phyloP scores from a whole-genome alignment of 2,329 filamentous ascomycete genomes.

The Daldinia eschscholtzii region DNA sequence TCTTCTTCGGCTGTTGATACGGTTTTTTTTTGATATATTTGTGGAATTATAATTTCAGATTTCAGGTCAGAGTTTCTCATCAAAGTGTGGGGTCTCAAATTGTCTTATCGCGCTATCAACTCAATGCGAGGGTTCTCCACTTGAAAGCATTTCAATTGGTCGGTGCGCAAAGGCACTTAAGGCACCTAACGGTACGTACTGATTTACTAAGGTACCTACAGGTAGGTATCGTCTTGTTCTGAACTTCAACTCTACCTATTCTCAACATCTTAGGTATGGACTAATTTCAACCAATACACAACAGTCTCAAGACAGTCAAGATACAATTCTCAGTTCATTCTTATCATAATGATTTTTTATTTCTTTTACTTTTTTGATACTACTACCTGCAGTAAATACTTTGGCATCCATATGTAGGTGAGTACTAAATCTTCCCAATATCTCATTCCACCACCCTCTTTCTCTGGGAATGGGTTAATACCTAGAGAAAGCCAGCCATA shows the following conservation, averaged over 20 bases:
- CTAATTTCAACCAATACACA: not conserved
- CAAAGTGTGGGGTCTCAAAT: constrained; percentile 44
- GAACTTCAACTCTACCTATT: not conserved
- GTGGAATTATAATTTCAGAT: constrained; percentile 47
- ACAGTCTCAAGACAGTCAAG: not conserved
- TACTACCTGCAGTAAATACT: constrained; percentile 6
- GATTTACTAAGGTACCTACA: not conserved
- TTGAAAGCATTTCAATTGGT: not conserved
- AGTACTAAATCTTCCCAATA: not conserved
- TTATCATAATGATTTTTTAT: not conserved
- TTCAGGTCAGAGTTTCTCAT: constrained; percentile 37
- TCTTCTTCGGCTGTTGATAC: constrained; percentile 11
- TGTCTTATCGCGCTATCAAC: constrained; percentile 43
- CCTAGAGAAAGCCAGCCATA: not conserved
- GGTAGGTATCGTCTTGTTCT: too few species aligned
- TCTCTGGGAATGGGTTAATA: not conserved
- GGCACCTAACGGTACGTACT: not conserved
- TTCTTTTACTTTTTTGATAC: constrained; percentile 12
- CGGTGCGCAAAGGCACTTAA: not conserved
- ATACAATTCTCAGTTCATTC: not conserved
- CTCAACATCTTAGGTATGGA: not conserved
- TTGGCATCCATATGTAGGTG: constrained; percentile 5
- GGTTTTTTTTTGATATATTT: constrained; percentile 48
- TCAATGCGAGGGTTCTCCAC: constrained; percentile 13
- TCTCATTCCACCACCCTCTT: not conserved